Base-by-base conservation (phyloP, 331 rosid genomes). In the Cucumis variabilis region DNA sequence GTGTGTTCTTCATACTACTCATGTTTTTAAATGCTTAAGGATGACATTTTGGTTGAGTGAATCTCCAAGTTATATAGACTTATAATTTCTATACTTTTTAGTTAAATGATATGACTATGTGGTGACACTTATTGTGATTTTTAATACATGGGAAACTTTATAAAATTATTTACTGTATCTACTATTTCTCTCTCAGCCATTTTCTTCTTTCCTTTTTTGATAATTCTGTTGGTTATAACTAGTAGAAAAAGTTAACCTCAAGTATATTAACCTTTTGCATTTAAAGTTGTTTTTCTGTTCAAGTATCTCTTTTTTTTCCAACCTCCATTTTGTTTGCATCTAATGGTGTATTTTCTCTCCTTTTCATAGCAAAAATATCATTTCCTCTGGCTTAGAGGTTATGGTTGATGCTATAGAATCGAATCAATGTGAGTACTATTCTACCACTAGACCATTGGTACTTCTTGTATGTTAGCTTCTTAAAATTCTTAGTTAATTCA, bases 321-420 rank as follows among this genome's bases (percentile, higher is more conserved):
- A 84, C 85, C 46, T 44, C 28, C 68, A 66, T 28, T 66, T 77
- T 13, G 55, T 83, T 62, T 11, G 73, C 13, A 79, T 82, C 70
- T 84, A 74, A 41, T 51, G 5, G 24, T 53, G 68, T 55, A 48
- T 60, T n/a, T n/a, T n/a, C 69, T 55, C 83, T 83, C 70, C 69
- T 80, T 87, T 86, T 88, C 87, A 88, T 98, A 95, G 99, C 99
- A 90, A 97, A 97, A 93, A 97, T 97, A 86, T 98, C 99, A 84
- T 97, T 97, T 89, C 99, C 99, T 11, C 87, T 97, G 92, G 95
- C 99, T 74, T 98, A 97, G 89, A 95, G 99, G 89, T 97, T 97
- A 91, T 89, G 99, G 92, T 92, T 98, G 4, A 97, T 97, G 99
- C 90, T 95, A 79, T 98, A 97, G 87, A 97, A 95, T 92, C 98